These are phyloP conservation scores for Rhinocladiella mackenziei DNA, from an alignment of 2,329 filamentous ascomycete species.

Conservation along the genomic window DNA sequence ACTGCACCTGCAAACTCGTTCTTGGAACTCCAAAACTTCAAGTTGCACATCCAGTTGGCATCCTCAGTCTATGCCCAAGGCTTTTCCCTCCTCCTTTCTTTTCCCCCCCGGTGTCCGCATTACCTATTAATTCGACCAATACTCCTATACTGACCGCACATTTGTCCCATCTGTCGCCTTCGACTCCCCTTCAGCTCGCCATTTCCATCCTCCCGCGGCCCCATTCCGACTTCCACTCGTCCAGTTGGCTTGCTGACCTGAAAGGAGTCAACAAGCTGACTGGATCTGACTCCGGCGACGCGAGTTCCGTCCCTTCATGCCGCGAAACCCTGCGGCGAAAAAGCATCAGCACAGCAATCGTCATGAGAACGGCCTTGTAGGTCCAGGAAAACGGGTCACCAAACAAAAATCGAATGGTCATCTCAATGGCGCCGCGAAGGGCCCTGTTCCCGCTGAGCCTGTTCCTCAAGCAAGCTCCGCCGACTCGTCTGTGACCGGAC, in stretches of 20 bases:
- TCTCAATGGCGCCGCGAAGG: conserved; percentile 50
- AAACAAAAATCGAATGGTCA: conserved; percentile 56
- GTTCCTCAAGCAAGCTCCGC: conserved; percentile 13
- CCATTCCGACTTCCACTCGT: conserved; percentile 14
- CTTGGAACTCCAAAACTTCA: neutral
- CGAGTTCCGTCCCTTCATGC: conserved; percentile 40
- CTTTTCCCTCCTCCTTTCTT: conserved; percentile 1
- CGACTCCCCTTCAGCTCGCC: no score
- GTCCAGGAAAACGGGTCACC: conserved; percentile 65
- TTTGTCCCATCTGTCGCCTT: no score
- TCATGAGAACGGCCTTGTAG: conserved; percentile 84
- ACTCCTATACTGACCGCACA: no score
- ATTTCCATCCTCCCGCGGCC: conserved; percentile 9
- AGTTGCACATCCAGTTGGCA: neutral
- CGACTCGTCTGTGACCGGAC: conserved; percentile 12
- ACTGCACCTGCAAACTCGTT: no score
- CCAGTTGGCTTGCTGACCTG: conserved; percentile 31
- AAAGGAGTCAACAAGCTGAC: conserved; percentile 30
- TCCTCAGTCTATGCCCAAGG: conserved; percentile 1
- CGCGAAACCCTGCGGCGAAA: conserved; percentile 48
- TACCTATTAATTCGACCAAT: no score
- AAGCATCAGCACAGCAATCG: conserved; percentile 66
- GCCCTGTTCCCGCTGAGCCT: conserved; percentile 34
- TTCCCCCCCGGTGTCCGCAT: no score
- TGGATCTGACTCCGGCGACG: conserved; percentile 23